Evolutionary conservation across 129 eudicot genomes (phyloP), one percentile per base, ranked within the genome.

Genomic region (Gnaphalium uliginosum): DNA sequence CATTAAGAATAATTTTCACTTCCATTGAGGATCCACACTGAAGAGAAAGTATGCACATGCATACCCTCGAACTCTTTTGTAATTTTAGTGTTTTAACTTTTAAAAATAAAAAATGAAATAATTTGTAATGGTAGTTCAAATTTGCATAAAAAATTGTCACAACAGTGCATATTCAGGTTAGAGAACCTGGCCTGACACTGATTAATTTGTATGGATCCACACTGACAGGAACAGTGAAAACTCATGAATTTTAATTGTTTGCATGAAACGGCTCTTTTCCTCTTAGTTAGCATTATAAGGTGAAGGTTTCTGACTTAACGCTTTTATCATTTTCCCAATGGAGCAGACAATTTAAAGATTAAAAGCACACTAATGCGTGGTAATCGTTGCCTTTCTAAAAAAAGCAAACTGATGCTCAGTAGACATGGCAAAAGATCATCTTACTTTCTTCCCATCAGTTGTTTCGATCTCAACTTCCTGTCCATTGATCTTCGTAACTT

Each of bases 401-500:
- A n/a, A 54, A 54, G 22, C 61, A 54, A n/a, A 54, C 5, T 51
- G 51, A 70, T 19, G 66, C 30, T 30, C 4, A 56, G 37, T 56
- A 46, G 39, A 48, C 24, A 32, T 17, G 76, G 72, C 27, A 58
- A 54, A 71, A 58, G 37, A 76, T 74, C 39, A 67, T 76, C 71
- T 83, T 87, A 91, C 99, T 90, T 66, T 84, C 76, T 80, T 87
- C 68, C 94, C 96, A 75, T 82, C 75, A 79, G 89, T 68, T 35
- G 93, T 81, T 74, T 77, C 82, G 27, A 94, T 69, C 72, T 89
- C 93, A 78, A 89, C 88, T 17, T 89, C 97, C 60, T 88, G 61
- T 14, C 89, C 90, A 79, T 79, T 91, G 33, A 91, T 86, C 86
- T 91, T 90, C 17, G 86, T 50, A 60, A 94, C 99, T 67, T 83